These are phyloP conservation scores for Lagerstroemia speciosa DNA, from an alignment of 345 rosid genomes.

Conservation along the genomic window DNA sequence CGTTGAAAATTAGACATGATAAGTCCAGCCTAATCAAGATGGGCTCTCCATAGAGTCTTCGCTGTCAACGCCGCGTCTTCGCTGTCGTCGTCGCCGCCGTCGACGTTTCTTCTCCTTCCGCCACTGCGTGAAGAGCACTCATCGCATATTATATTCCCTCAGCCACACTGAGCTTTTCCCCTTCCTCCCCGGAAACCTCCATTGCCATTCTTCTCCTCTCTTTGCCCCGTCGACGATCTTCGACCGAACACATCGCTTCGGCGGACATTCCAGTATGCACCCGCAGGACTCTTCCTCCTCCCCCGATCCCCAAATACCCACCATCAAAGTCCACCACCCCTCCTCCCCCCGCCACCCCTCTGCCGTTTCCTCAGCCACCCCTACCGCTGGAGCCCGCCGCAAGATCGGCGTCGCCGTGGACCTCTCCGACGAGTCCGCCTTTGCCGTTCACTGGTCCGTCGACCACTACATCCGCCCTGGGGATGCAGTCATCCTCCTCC, in stretches of 20 bases:
- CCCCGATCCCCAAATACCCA: slow-evolving; percentile 56
- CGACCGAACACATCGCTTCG: too few relatives aligned
- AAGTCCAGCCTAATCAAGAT: not conserved
- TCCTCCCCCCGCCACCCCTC: slow-evolving; percentile 18
- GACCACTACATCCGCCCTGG: slow-evolving; percentile 83
- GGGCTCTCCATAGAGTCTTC: too few relatives aligned
- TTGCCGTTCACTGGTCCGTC: slow-evolving; percentile 91
- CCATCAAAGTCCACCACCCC: slow-evolving; percentile 62
- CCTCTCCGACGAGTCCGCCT: slow-evolving; percentile 73
- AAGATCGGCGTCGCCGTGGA: slow-evolving; percentile 90
- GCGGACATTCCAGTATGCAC: slow-evolving; percentile 10
- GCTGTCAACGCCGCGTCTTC: too few relatives aligned
- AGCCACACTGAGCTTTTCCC: too few relatives aligned
- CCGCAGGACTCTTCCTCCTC: slow-evolving; percentile 26
- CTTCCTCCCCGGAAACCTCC: too few relatives aligned
- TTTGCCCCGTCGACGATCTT: too few relatives aligned
- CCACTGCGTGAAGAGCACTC: too few relatives aligned
- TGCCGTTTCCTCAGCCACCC: slow-evolving; percentile 39
- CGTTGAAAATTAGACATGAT: too few relatives aligned
- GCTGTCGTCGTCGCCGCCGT: too few relatives aligned
- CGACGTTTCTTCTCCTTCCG: too few relatives aligned
- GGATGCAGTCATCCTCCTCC: slow-evolving; percentile 82
- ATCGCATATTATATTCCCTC: too few relatives aligned
- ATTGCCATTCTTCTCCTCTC: too few relatives aligned
- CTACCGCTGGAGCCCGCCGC: slow-evolving; percentile 78